phyloP scores from a whole-genome alignment of 768 basidiomycete genomes.

The Asterophora parasitica region DNA sequence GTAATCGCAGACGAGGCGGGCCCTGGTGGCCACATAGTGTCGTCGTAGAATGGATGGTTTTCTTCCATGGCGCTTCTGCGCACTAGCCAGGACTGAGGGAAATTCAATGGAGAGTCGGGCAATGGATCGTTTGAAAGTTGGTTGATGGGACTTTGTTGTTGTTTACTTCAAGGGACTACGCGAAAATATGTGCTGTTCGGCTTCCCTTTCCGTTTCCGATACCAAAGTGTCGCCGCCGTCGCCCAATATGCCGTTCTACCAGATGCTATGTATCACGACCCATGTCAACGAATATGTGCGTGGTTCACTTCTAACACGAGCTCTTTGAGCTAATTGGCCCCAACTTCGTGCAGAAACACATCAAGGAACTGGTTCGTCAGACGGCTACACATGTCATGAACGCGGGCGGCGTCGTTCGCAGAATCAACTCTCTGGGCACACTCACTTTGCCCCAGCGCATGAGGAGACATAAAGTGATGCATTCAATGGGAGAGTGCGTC shows the following conservation, averaged over 20 bases:
- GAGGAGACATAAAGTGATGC: conserved; percentile 53
- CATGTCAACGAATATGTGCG: conserved; percentile 73
- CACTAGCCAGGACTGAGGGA: too few species aligned
- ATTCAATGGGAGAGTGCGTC: conserved; percentile 74
- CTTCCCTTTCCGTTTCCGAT: background rate
- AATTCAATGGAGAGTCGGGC: too few species aligned
- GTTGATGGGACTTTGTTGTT: background rate
- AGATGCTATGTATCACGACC: conserved; percentile 78
- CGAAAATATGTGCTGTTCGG: background rate
- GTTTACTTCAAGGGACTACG: background rate
- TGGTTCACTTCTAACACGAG: conserved; percentile 5
- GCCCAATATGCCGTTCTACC: conserved; percentile 75
- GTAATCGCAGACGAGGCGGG: too few species aligned
- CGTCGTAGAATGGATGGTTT: too few species aligned
- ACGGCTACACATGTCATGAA: conserved; percentile 70
- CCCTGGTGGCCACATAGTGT: background rate
- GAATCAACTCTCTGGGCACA: conserved; percentile 71
- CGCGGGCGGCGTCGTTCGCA: conserved; percentile 78
- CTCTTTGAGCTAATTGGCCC: background rate
- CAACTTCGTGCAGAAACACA: conserved; percentile 48
- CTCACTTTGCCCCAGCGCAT: conserved; percentile 69
- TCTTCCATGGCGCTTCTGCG: too few species aligned
- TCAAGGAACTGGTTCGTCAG: conserved; percentile 68
- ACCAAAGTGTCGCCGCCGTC: background rate
- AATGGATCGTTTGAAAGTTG: too few species aligned